Evolutionary conservation across 2,329 filamentous ascomycete genomes (phyloP), one percentile per base, ranked within the genome.

Genomic region (Nemania sp.): DNA sequence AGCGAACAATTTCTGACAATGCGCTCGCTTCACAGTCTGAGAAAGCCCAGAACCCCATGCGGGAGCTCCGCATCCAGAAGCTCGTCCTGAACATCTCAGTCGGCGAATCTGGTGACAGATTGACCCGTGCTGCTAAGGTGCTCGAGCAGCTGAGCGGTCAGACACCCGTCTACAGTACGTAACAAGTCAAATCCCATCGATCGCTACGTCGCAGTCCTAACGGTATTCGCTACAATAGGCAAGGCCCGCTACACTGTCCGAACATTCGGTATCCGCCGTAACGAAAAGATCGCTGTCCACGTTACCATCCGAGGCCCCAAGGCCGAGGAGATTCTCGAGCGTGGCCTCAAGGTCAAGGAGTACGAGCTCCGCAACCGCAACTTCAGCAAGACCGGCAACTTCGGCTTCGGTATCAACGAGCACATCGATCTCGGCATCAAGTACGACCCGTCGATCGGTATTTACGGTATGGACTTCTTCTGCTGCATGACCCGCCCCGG

Each of bases 381-480:
- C 90, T 99, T 99, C 89, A 93, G 88, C 75, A 91, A 96, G 86
- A 97, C 93, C 67, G 94, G 94, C 77, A 96, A 97, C 89, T 99
- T 99, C 77, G 94, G 94, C 70, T 99, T 99, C 86, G 94, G 94
- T 84, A 99, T 99, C 84, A 91, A 85, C 82, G 94, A 99, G 84
- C 94, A 99, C 89, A 99, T 99, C 80, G 94, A 99, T 86, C 86
- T 99, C 73, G 94, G 94, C 74, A 99, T 99, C 90, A 99, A 99
- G 88, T 97, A 97, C 84, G 92, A 97, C 82, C 92, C 92, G 65
- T 89, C 85, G 64, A 97, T 97, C 70, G 92, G 92, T 87, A 97
- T 97, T 78, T 97, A 96, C 85, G 92, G 94, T 77, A 99, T 99
- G 94, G 94, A 99, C 83, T 99, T 99, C 83, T 99, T 97, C 89